These are phyloP conservation scores for Aspergillus clavatus DNA, from an alignment of 2,329 filamentous ascomycete genomes.

Conservation along the genomic window DNA sequence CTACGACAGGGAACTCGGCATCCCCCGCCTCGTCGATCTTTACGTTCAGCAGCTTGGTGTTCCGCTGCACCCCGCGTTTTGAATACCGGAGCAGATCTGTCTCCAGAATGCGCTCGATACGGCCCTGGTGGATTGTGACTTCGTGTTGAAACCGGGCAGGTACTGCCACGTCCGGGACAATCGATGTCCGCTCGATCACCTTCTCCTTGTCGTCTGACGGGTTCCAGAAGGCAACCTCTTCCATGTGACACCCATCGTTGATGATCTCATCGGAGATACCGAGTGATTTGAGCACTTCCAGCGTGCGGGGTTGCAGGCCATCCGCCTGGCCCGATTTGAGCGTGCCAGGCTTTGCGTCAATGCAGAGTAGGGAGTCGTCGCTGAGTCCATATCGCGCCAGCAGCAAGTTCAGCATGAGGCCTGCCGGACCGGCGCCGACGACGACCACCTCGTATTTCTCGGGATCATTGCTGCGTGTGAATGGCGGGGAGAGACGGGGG, in stretches of 20 bases:
- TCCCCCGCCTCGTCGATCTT: slow-evolving; percentile 50
- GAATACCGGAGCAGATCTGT: slow-evolving; percentile 60
- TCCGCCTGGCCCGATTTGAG: slow-evolving; percentile 42
- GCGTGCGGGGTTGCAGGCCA: slow-evolving; percentile 40
- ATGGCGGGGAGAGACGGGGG: slow-evolving; percentile 28
- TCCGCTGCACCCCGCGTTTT: slow-evolving; percentile 54
- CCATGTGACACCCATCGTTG: slow-evolving; percentile 37
- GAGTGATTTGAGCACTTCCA: slow-evolving; percentile 42
- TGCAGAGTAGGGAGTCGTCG: slow-evolving; percentile 39
- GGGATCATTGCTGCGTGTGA: slow-evolving; percentile 10
- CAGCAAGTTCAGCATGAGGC: slow-evolving; percentile 39
- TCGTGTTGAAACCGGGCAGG: slow-evolving; percentile 68
- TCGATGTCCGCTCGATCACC: slow-evolving; percentile 60
- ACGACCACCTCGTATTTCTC: slow-evolving; percentile 43
- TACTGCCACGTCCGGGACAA: slow-evolving; percentile 51
- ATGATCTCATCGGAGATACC: slow-evolving; percentile 39
- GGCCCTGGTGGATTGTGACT: slow-evolving; percentile 65
- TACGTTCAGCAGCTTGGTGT: slow-evolving; percentile 62
- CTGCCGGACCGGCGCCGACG: slow-evolving; percentile 41
- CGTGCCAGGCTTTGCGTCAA: slow-evolving; percentile 39
- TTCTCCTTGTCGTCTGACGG: slow-evolving; percentile 45
- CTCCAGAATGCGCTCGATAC: slow-evolving; percentile 67
- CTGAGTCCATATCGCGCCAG: slow-evolving; percentile 42
- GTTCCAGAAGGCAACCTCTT: slow-evolving; percentile 67
- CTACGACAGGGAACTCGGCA: slow-evolving; percentile 34